Percentiles rank a stretch among this genome's conserved stretches.
phyloP scores from a whole-genome alignment of 768 basidiomycete species.

The Cantharellus cinnabarinus region DNA sequence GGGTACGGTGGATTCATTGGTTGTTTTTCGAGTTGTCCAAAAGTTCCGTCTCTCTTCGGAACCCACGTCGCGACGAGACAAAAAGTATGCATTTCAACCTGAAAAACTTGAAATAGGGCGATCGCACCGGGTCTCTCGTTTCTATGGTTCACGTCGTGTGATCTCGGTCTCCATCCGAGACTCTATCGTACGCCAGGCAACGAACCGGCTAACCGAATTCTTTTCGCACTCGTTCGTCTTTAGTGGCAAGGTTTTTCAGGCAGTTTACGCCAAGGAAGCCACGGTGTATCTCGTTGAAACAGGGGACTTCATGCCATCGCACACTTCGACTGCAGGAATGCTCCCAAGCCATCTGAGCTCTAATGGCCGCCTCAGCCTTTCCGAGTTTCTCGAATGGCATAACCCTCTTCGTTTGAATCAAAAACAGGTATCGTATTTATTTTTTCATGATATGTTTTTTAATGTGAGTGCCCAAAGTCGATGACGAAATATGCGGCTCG shows the following conservation, averaged over 20 bases:
- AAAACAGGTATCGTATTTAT: constrained; percentile 27
- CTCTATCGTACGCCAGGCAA: constrained; percentile 15
- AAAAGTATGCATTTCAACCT: constrained; percentile 22
- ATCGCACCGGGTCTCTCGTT: constrained; percentile 35
- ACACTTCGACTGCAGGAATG: not conserved
- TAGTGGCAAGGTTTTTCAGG: constrained; percentile 32
- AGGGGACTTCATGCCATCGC: not conserved
- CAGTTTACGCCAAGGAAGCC: constrained; percentile 40
- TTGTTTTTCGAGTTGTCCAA: not conserved
- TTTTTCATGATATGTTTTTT: not conserved
- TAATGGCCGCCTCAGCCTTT: constrained; percentile 15
- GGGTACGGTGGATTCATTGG: not conserved
- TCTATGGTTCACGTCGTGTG: constrained; percentile 42
- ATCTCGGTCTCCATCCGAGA: constrained; percentile 29
- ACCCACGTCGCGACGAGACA: constrained; percentile 3
- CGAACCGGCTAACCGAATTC: constrained; percentile 21
- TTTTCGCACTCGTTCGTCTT: constrained; percentile 33
- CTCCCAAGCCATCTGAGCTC: not conserved
- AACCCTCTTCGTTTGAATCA: constrained; percentile 30
- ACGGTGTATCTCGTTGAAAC: constrained; percentile 33
- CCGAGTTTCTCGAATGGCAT: constrained; percentile 33
- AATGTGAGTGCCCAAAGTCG: constrained; percentile 19
- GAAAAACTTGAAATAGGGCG: constrained; percentile 31
- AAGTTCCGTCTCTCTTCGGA: not conserved
- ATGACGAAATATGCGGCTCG: constrained; percentile 48